phyloP scores from a whole-genome alignment of 1,139 yeast species.

The Magnusiomyces starmeri region DNA sequence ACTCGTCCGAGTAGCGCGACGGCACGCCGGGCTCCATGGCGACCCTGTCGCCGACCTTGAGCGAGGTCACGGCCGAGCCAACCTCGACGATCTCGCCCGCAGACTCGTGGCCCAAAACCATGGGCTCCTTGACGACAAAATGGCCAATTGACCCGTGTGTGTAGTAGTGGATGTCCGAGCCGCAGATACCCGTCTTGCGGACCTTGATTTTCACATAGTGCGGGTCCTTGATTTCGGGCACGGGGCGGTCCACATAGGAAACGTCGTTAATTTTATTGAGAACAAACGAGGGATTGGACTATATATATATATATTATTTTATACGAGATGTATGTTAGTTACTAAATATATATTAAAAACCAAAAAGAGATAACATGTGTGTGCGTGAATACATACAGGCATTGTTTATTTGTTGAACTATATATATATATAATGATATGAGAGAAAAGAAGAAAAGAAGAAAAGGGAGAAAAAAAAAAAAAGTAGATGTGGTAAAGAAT shows the following conservation, averaged over 20 bases:
- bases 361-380: neutral
- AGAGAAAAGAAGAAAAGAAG: neutral
- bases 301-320: neutral
- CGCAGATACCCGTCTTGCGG: conserved; percentile 79
- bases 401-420: neutral
- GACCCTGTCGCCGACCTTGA: conserved; percentile 35
- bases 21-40: conserved; percentile 85
- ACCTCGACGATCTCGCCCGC: conserved; percentile 64
- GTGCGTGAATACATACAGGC: neutral
- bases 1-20: conserved; percentile 64
- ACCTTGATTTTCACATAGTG: conserved; percentile 69
- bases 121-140: conserved; percentile 33
- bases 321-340: neutral
- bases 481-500: neutral
- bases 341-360: neutral
- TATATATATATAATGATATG: neutral
- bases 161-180: conserved; percentile 80
- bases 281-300: conserved; percentile 58
- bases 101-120: conserved; percentile 61
- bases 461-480: neutral
- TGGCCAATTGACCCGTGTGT: conserved; percentile 71
- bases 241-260: conserved; percentile 54
- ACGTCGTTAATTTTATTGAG: conserved; percentile 59
- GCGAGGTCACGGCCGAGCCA: conserved; percentile 50
- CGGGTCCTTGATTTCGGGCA: conserved; percentile 55